Conservation (phyloP, 306 rosid genomes). For the Sophora flavescens region DNA sequence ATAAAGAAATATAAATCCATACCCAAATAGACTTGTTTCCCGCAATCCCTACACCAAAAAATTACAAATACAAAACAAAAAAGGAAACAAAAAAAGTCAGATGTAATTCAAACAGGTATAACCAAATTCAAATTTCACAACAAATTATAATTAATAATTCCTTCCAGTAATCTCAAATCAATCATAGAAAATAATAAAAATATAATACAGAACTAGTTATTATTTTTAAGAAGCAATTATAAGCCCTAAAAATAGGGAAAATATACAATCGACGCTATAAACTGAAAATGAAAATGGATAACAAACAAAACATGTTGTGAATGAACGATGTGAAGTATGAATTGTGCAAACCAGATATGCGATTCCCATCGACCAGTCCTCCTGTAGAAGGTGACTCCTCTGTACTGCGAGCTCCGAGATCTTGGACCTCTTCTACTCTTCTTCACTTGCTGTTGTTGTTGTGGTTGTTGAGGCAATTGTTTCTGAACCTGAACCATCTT, state of each 20-base stretch:
- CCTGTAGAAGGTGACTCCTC: conserved; percentile 98
- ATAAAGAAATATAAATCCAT: conserved; percentile 52
- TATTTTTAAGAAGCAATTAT: background rate
- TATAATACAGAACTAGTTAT: background rate
- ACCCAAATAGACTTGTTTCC: conserved; percentile 98
- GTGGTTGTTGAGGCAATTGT: conserved; percentile 45
- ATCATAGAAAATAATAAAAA: background rate
- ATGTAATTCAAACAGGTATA: conserved; percentile 33
- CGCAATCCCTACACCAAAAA: conserved; percentile 84
- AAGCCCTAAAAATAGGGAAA: background rate
- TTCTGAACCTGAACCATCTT: conserved; percentile 60
- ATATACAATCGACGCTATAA: background rate
- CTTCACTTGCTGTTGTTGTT: conserved; percentile 57
- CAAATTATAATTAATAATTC: conserved; percentile 7
- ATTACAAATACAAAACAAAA: conserved; percentile 18
- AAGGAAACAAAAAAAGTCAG: conserved; percentile 26
- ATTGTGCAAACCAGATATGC: conserved; percentile 85
- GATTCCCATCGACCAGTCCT: conserved; percentile 99
- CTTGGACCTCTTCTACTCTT: conserved; percentile 97
- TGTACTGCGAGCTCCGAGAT: conserved; percentile 97
- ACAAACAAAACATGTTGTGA: background rate
- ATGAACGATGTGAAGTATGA: conserved; percentile 24
- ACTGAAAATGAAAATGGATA: background rate
- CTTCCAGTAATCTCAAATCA: conserved; percentile 19
- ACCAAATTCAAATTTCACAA: conserved; percentile 22